Evolutionary conservation across 129 eudicot genomes (phyloP), one percentile per base, ranked within the genome.

Genomic region (Ambrosia trifida): DNA sequence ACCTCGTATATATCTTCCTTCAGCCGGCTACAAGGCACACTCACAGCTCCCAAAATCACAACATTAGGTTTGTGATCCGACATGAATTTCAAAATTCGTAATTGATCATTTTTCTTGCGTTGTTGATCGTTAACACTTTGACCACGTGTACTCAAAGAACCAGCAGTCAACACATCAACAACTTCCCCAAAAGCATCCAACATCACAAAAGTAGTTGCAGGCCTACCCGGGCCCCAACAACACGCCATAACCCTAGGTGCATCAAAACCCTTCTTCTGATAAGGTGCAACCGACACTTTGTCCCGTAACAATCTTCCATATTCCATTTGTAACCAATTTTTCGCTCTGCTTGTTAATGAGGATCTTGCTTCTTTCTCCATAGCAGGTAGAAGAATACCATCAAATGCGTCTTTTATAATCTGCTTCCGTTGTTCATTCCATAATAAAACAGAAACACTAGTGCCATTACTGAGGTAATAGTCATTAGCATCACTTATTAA

Each of bases 141-240:
- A 72, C 95, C 90, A 58, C 95, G 96, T 66, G 77, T 69, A 69
- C 87, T 92, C 40, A 92, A 84, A 30, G 91, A 86, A 10, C 95
- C 91, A 66, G 96, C 98, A 73, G 85, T 76, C 64, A 92, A 69
- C 5, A 86, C 84, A 81, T 89, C 98, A 69, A 89, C 40, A 65
- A 92, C 84, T 81, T 92, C 98, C 36, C 98, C 98, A 77, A 81
- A 81, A 17, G 96, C 86, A 85, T 92, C 98, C 86, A 92, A 81
- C 98, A 92, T 92, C 74, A 89, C 98, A 85, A 92, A 92, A 70
- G 98, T 92, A 61, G 96, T 91, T 30, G 96, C 86, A 32, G 98
- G 98, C 75, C 85, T 92, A 57, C 98, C 98, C 3, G 94, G 96
- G 40, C 96, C 98, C 98, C 98, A 92, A 75, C 98, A 92, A 79